Base-by-base conservation (phyloP, 2,329 filamentous ascomycete species). In the Talaromyces amestolkiae region DNA sequence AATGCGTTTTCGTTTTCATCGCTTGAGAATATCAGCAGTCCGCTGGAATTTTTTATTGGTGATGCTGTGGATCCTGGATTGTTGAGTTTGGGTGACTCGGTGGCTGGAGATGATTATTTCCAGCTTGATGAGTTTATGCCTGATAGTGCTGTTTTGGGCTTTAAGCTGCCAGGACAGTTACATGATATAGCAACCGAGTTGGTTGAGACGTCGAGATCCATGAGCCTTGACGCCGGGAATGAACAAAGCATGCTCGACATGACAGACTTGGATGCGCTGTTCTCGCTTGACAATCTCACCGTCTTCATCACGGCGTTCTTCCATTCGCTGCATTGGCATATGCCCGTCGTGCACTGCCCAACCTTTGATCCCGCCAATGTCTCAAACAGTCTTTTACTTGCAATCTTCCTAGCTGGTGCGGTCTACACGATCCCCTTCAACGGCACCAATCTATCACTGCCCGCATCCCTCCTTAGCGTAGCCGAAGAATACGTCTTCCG, bases 401-500 rank as follows among this genome's bases (percentile, higher is more conserved):
- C 73, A 6, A 74, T 74, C 6, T 74, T 73, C 6, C 35, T 75
- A 8, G 68, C 72, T 1, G 73, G 73, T 19, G 73, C 72, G 37
- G 69, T 67, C 24, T 75, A 75, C 43, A 70, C 69, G 10, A 69
- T 67, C 8, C 68, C 72, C 3, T 41, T 69, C 3, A 69, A 72
- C 9, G 68, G 68, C 1, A 49, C 69, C 0, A 47, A 67, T 7
- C 15, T 73, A 9, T 37, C 33, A 24, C 67, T 53, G 1, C 24
- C 71, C 19, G 68, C 70, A 1, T 65, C 65, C 43, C 65, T 75
- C 22, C 68, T 74, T 31, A 71, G 72, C 61, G 72, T 73, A 3
- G 73, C 72, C 11, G 73, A 75, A 33, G 73, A 75, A 61, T 70
- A 72, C 53, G 72, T 75, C 1, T 75, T 75, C 56, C 72, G 73